phyloP scores from a whole-genome alignment of 768 basidiomycete species.

The Coprinopsis strossmayeri region DNA sequence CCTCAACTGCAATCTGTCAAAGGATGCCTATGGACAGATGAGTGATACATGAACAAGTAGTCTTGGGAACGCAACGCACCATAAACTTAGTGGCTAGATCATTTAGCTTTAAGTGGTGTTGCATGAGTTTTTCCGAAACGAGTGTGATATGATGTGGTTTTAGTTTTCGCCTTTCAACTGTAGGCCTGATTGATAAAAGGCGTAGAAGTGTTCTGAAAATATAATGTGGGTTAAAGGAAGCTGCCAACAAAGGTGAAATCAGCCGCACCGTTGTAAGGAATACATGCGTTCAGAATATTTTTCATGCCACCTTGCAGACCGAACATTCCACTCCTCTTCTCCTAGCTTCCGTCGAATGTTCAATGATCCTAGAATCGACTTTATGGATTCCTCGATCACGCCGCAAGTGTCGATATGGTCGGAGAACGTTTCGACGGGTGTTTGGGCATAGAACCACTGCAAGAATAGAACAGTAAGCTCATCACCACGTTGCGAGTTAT shows the following conservation, averaged over 20 bases:
- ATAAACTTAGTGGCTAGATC: constrained; percentile 31
- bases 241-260: background rate
- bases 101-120: constrained; percentile 32
- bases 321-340: constrained; percentile 26
- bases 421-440: constrained; percentile 16
- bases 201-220: constrained; percentile 23
- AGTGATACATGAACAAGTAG: background rate
- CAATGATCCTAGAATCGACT: constrained; percentile 19
- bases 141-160: constrained; percentile 22
- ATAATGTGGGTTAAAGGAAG: constrained; percentile 1
- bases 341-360: constrained; percentile 20
- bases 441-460: constrained; percentile 21
- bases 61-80: constrained; percentile 17
- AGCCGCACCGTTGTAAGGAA: constrained; percentile 28
- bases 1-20: constrained; percentile 27
- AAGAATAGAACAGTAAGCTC: constrained; percentile 2
- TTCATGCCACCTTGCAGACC: constrained; percentile 25
- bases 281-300: constrained; percentile 25
- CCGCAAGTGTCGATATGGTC: constrained; percentile 24
- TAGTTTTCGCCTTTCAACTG: constrained; percentile 20
- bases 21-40: constrained; percentile 18
- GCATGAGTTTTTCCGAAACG: constrained; percentile 27
- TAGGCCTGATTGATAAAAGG: constrained; percentile 20
- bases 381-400: constrained; percentile 22
- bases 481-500: background rate